These are phyloP conservation scores for Tetrahymena borealis DNA, from an alignment of 73 alveolate species.

Conservation along the genomic window DNA sequence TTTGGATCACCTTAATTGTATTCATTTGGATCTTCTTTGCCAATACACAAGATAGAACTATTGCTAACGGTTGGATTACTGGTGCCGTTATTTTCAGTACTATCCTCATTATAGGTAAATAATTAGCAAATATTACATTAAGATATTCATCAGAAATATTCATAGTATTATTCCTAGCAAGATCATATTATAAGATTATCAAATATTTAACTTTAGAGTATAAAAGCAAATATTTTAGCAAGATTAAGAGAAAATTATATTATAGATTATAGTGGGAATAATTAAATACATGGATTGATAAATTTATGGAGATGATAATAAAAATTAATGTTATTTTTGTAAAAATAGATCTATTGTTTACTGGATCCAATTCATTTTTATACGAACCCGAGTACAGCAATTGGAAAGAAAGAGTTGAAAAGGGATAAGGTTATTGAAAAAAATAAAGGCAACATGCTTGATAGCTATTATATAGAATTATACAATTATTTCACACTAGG, in stretches of 20 bases:
- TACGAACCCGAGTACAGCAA: neutral
- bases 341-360: neutral
- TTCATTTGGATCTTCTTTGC: constrained; percentile 2
- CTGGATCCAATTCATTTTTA: neutral
- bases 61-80: neutral
- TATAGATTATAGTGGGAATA: too few species aligned
- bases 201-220: too few species aligned
- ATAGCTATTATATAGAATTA: neutral
- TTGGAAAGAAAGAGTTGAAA: constrained; percentile 1
- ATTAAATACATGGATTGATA: too few species aligned
- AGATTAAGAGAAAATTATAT: too few species aligned
- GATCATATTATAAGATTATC: too few species aligned
- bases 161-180: too few species aligned
- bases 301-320: neutral
- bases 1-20: neutral
- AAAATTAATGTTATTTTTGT: neutral
- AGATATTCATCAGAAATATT: too few species aligned
- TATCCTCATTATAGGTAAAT: neutral
- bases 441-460: neutral
- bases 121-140: neutral
- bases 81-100: neutral
- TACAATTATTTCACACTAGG: neutral
- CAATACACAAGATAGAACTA: neutral
- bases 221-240: too few species aligned
- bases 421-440: neutral